phyloP scores from a whole-genome alignment of 768 basidiomycete genomes.

The Macrolepiota fuliginosa region DNA sequence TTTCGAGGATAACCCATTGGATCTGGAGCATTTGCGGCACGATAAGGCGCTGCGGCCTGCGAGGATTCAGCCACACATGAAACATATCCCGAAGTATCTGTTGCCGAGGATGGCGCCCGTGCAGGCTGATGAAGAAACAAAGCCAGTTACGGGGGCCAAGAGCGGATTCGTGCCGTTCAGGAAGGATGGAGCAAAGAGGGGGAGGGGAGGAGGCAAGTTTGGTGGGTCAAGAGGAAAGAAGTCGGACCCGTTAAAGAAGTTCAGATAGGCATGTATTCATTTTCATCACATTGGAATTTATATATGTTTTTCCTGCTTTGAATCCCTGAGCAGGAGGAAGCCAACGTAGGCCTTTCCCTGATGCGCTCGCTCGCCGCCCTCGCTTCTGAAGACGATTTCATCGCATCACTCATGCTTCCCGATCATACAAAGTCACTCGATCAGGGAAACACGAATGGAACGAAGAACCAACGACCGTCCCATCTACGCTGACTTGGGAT shows the following conservation, averaged over 20 bases:
- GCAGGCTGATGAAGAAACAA: slow-evolving; percentile 33
- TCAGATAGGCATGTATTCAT: slow-evolving; percentile 24
- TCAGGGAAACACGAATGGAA: no score
- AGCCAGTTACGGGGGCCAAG: slow-evolving; percentile 9
- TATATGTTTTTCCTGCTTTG: not conserved
- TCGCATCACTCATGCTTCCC: no score
- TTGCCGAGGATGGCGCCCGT: slow-evolving; percentile 78
- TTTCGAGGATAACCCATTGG: slow-evolving; percentile 95
- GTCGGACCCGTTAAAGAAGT: slow-evolving; percentile 80
- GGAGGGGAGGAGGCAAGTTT: slow-evolving; percentile 54
- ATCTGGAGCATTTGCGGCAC: slow-evolving; percentile 89
- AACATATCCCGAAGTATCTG: slow-evolving; percentile 91
- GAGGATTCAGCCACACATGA: slow-evolving; percentile 90
- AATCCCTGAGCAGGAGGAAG: no score
- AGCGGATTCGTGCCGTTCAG: slow-evolving; percentile 71
- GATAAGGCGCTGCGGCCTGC: slow-evolving; percentile 93
- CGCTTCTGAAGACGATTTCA: no score
- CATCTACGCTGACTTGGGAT: no score
- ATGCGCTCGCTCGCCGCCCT: no score
- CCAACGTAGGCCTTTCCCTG: no score
- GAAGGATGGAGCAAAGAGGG: slow-evolving; percentile 58
- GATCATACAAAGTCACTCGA: no score
- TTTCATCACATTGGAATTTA: not conserved
- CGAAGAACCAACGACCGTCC: no score
- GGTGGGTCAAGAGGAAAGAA: slow-evolving; percentile 57